Conservation (phyloP, 805 yeast species). For the Nematodospora valgi region DNA sequence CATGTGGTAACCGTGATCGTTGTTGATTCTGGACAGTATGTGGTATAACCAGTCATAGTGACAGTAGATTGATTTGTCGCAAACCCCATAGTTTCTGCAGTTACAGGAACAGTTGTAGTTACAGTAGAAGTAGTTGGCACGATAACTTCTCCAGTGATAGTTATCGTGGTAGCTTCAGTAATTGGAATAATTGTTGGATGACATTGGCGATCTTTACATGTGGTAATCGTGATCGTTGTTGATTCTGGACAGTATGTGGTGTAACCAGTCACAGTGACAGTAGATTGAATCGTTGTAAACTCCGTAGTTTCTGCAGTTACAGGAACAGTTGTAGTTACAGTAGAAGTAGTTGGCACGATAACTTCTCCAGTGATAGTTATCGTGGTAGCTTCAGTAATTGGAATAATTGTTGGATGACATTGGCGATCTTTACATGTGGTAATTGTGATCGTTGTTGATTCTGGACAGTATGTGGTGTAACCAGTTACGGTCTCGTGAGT, state of each 20-base stretch:
- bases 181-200: constrained; percentile 53
- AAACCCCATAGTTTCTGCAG: too few species aligned
- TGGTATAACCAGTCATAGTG: constrained; percentile 51
- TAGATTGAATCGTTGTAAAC: not conserved
- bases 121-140: not conserved
- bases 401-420: constrained; percentile 43
- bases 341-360: not conserved
- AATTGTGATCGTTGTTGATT: constrained; percentile 57
- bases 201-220: constrained; percentile 18
- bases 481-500: constrained; percentile 47
- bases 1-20: constrained; percentile 52
- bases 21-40: constrained; percentile 76
- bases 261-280: constrained; percentile 43
- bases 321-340: not conserved
- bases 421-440: constrained; percentile 34
- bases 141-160: constrained; percentile 67
- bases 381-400: constrained; percentile 70
- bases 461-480: constrained; percentile 65
- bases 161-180: constrained; percentile 69
- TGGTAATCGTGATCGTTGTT: constrained; percentile 58
- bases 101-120: not conserved
- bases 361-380: constrained; percentile 73
- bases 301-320: not conserved
- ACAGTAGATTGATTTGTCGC: too few species aligned
- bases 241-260: constrained; percentile 72